Base-by-base conservation (phyloP, 768 basidiomycete genomes). In the Leccinellum luteum region DNA sequence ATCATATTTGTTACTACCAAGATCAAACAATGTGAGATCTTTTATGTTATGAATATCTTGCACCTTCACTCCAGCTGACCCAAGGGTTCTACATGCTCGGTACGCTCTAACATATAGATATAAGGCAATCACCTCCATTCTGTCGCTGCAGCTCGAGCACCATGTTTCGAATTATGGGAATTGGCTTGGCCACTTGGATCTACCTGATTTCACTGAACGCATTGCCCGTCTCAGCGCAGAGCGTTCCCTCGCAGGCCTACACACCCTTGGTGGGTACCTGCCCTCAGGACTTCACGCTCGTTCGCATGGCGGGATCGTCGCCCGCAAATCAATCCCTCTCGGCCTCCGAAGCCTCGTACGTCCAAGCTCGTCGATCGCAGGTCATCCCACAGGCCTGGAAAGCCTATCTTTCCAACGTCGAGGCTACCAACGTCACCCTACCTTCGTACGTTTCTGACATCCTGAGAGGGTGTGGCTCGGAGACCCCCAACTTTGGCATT, bases 401-500 rank as follows among this genome's bases (percentile, higher is more conserved):
- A 48, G 30, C 60, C 3, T 81, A 81, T 60, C 71, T 80, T 34
- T 35, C 67, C 4, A 75, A 74, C 47, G 75, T 76, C 30, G 60
- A 76, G 44, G 53, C 68, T 3, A 73, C 72, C 30, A 62, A 64
- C 1, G 54, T 63, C 30, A 35, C 59, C 6, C 65, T 76, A 0
- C 77, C 78, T 2, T 27, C 52, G 4, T 78, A 79, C 45, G 72
- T 75, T 8, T 61, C 68, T 12, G 45, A 54, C 31, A 75, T 79
- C 48, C 54, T 73, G 21, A 56, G 17, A 10, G 69, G 60, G 3
- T 51, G 57, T 10, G 60, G 59, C 23, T 27, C 55, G 1, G 50
- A 68, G n/a, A 58, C 67, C 0, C 79, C 78, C 4, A 74, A 62
- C n/a, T 64, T 83, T 6, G 81, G 76, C 0, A 79, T 85, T 52